Evolutionary conservation across 2,329 filamentous ascomycete species (phyloP), one percentile per base, ranked within the genome.

Genomic region (Myriosclerotinia scirpicola): DNA sequence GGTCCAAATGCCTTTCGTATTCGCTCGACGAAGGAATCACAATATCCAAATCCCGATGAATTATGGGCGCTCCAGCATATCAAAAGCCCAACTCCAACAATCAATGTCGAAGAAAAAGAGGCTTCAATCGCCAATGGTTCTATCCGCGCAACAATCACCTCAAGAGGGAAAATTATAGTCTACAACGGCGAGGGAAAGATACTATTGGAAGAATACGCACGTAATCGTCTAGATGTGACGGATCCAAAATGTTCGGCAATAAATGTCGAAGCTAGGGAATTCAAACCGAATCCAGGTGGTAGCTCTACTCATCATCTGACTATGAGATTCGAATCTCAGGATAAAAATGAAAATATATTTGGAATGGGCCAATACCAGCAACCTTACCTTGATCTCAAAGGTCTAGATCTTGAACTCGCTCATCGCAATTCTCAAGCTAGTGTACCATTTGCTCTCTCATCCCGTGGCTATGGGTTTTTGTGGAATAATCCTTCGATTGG

Each of bases 331-430:
- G 87, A 89, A 73, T 84, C 82, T 1, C 73, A 84, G 63, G 75
- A 83, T 64, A 76, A 77, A 0, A 77, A 83, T 22, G 87, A 90
- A 74, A 85, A 83, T 72, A 83, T 90, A n/a, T 90, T 82, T 71
- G 87, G 87, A 26, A 89, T 89, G 86, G 87, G 87, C 0, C 87
- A 90, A 75, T 89, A 90, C 68, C 87, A 90, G 71, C 86, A 90
- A 70, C 83, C 85, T 0, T 81, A 79, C 62, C 78, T 90, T n/a
- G 81, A 89, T 72, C 79, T 89, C 59, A 89, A 89, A 70, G 87
- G 87, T 0, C 73, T 79, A 0, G 86, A 89, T 66, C 75, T 89
- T 1, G 87, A 90, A 72, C 80, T 90, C 3, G 86, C 87, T 0
- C 87, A 90, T 48, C 82, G 87, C 1, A 90, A 90, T 73, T 88